These are phyloP conservation scores for Vitis hybrid DNA, from an alignment of 177 flowering plant genomes.

Conservation along the genomic window DNA sequence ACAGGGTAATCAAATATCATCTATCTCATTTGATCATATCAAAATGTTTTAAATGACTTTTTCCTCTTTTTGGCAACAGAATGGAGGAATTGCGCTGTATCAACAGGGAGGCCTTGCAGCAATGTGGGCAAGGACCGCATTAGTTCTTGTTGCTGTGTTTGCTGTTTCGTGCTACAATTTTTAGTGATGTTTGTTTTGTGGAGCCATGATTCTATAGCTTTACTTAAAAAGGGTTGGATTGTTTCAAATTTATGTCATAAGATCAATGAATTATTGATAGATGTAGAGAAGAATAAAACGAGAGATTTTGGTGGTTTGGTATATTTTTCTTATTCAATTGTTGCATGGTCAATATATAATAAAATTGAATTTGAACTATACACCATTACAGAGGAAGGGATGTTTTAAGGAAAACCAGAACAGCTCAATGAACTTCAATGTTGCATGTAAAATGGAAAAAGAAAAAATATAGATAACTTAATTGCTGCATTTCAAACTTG, in stretches of 20 bases:
- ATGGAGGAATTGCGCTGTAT: slow-evolving; percentile 33
- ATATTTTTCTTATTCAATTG: neutral
- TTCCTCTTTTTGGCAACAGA: slow-evolving; percentile 37
- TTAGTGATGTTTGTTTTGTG: slow-evolving; percentile 5
- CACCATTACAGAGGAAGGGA: neutral
- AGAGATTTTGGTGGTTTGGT: slow-evolving; percentile 5
- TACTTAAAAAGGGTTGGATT: slow-evolving; percentile 4
- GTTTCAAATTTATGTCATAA: slow-evolving; percentile 11
- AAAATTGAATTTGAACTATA: slow-evolving; percentile 4
- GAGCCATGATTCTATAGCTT: slow-evolving; percentile 5
- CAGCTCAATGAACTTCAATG: neutral
- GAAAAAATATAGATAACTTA: neutral
- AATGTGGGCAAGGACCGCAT: slow-evolving; percentile 29
- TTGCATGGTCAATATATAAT: neutral
- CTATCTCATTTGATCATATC: neutral
- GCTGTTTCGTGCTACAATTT: slow-evolving; percentile 25
- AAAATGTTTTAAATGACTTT: neutral
- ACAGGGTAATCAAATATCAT: no score
- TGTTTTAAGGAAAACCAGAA: neutral
- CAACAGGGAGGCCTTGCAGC: slow-evolving; percentile 28
- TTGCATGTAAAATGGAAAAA: neutral
- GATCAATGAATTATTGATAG: slow-evolving; percentile 4
- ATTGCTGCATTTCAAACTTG: slow-evolving; percentile 23
- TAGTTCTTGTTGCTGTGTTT: slow-evolving; percentile 36
- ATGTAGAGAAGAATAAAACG: slow-evolving; percentile 7